Conservation (phyloP, 2,329 filamentous ascomycete species). For the Aspergillus latus region DNA sequence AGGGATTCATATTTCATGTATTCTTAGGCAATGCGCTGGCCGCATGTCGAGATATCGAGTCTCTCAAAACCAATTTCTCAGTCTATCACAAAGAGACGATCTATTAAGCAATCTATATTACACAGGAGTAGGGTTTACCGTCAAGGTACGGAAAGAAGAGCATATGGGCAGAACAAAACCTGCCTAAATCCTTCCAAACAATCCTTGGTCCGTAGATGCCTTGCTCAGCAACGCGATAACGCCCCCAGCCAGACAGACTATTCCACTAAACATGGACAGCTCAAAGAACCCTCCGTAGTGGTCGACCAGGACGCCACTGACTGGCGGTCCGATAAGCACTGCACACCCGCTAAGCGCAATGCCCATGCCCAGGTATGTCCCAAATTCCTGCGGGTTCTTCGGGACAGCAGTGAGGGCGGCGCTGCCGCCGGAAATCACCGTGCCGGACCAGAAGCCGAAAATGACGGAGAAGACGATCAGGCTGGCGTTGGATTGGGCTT, state of each 20-base stretch:
- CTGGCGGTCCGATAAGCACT: slow-evolving; percentile 50
- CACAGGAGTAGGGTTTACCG: no score
- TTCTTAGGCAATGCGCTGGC: no score
- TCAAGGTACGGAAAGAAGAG: no score
- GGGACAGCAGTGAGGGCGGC: slow-evolving; percentile 36
- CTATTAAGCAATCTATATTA: no score
- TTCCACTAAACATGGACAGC: slow-evolving; percentile 40
- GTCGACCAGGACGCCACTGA: slow-evolving; percentile 48
- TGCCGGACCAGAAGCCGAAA: slow-evolving; percentile 44
- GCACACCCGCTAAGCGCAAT: slow-evolving; percentile 36
- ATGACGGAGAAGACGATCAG: slow-evolving; percentile 34
- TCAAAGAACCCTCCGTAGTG: slow-evolving; percentile 42
- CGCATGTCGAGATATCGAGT: not conserved
- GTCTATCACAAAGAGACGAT: not conserved
- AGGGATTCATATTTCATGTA: not conserved
- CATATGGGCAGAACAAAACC: no score
- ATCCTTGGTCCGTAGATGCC: slow-evolving; percentile 35
- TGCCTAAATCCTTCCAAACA: slow-evolving; percentile 33
- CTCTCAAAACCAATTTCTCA: not conserved
- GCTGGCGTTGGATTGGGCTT: slow-evolving; percentile 21
- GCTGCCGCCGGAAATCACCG: slow-evolving; percentile 39
- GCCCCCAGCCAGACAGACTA: slow-evolving; percentile 18
- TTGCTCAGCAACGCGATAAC: slow-evolving; percentile 40
- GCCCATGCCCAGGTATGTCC: slow-evolving; percentile 45
- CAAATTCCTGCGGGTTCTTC: slow-evolving; percentile 32